Evolutionary conservation across 306 rosid species (phyloP).

Genomic region (Trifolium dubium): DNA sequence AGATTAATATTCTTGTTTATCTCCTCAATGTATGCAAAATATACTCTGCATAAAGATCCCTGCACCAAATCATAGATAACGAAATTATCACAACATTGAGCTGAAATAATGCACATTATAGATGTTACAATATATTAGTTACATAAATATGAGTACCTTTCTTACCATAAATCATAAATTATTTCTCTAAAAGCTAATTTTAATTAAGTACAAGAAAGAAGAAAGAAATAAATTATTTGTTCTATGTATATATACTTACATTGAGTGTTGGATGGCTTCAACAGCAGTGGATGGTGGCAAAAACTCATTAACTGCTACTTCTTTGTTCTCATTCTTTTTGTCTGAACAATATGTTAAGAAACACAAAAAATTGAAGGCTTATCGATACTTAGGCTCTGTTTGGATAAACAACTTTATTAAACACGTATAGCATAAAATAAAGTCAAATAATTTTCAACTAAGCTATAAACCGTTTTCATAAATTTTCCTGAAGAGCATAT

Average conservation of each 20-base stretch:
- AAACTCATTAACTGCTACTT: slow-evolving; percentile 92
- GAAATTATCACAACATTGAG: slow-evolving; percentile 12
- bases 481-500: neutral
- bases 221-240: slow-evolving; percentile 11
- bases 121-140: neutral
- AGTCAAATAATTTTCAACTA: neutral
- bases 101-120: slow-evolving; percentile 17
- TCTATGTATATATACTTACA: slow-evolving; percentile 53
- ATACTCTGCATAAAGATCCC: slow-evolving; percentile 97
- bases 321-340: slow-evolving; percentile 97
- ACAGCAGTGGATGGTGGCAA: slow-evolving; percentile 70
- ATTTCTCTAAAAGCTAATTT: neutral
- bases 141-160: neutral
- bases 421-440: neutral
- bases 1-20: slow-evolving; percentile 46
- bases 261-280: slow-evolving; percentile 90
- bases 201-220: neutral
- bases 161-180: neutral
- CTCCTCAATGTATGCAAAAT: slow-evolving; percentile 82
- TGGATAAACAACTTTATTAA: neutral
- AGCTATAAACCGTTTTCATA: neutral
- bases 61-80: slow-evolving; percentile 56
- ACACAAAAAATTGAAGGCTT: neutral
- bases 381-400: neutral
- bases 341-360: slow-evolving; percentile 64